Evolutionary conservation across 768 basidiomycete genomes (phyloP).

Genomic region (Pisolithus microcarpus): DNA sequence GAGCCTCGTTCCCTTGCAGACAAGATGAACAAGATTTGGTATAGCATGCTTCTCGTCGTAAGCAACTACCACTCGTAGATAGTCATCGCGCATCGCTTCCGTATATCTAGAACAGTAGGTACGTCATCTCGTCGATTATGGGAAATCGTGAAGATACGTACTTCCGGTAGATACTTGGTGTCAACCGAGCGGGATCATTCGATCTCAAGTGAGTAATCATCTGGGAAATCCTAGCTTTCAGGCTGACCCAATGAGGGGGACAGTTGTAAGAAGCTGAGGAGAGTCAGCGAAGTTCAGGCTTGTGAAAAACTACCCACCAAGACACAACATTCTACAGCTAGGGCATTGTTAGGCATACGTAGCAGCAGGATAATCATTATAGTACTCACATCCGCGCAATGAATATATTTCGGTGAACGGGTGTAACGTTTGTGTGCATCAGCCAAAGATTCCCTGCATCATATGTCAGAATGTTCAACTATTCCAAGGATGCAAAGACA

Average conservation of each 20-base stretch:
- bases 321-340: constrained; percentile 36
- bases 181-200: neutral
- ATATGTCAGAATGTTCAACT: too few species aligned
- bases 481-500: too few species aligned
- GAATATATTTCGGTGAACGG: too few species aligned
- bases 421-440: too few species aligned
- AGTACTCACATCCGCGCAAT: too few species aligned
- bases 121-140: neutral
- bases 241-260: neutral
- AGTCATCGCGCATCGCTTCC: neutral
- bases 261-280: constrained; percentile 31
- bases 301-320: neutral
- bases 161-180: constrained; percentile 9
- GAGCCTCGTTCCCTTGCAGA: constrained; percentile 5
- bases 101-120: neutral
- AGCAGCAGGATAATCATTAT: too few species aligned
- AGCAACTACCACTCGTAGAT: constrained; percentile 7
- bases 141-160: constrained; percentile 2
- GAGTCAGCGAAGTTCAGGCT: neutral
- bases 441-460: too few species aligned
- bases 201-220: constrained; percentile 10
- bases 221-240: neutral
- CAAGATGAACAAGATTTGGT: too few species aligned
- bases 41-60: too few species aligned
- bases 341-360: neutral